Conservation (phyloP, 768 basidiomycete genomes). For the Phanerodontia chrysosporium region DNA sequence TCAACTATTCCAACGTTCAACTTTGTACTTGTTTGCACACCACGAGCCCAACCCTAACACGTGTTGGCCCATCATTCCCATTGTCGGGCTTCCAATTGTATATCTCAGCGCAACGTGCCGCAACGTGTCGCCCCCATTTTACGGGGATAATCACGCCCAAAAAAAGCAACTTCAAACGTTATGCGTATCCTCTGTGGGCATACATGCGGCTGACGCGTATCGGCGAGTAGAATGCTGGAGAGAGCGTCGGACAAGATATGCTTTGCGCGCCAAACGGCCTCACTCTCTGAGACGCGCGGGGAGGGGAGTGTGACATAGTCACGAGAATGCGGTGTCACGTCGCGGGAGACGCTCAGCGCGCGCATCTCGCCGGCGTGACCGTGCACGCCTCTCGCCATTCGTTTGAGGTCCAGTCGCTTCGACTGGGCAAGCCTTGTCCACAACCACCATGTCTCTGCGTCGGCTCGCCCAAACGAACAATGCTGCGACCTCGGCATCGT, state of each 20-base stretch:
- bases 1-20: constrained; percentile 28
- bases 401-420: neutral
- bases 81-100: constrained; percentile 3
- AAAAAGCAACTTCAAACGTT: no score
- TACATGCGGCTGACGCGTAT: no score
- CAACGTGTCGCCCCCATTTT: no score
- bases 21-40: constrained; percentile 21
- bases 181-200: no score
- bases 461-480: constrained; percentile 24
- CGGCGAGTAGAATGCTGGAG: no score
- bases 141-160: no score
- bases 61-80: constrained; percentile 6
- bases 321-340: neutral
- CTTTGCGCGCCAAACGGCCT: neutral
- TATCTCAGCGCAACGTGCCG: neutral
- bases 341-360: constrained; percentile 1
- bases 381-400: neutral
- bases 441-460: constrained; percentile 14
- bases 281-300: neutral
- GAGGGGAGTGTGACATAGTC: neutral
- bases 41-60: constrained; percentile 16
- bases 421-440: neutral
- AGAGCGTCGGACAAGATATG: no score
- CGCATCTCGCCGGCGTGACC: neutral
- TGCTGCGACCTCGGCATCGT: constrained; percentile 9